Evolutionary conservation across 441 rosid genomes (phyloP).

Genomic region (Bocquillonia castaneifolia): DNA sequence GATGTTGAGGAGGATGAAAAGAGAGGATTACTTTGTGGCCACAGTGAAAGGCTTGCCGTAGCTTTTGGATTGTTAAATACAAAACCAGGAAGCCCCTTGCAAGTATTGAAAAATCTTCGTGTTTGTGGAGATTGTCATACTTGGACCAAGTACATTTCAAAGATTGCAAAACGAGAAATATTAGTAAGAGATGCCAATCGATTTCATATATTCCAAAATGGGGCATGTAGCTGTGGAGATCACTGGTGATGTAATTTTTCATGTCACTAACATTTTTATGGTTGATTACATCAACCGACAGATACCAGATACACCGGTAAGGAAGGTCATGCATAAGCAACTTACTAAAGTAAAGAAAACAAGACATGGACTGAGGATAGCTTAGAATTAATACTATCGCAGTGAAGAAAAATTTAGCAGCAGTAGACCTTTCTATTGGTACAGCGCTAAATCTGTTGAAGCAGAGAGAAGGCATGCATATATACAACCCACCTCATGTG

Average conservation of each 20-base stretch:
- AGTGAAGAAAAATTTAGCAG: not conserved
- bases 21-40: slow-evolving; percentile 50
- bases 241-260: slow-evolving; percentile 38
- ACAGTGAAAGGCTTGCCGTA: slow-evolving; percentile 72
- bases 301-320: not conserved
- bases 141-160: slow-evolving; percentile 50
- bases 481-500: not conserved
- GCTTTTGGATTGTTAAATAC: slow-evolving; percentile 64
- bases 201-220: slow-evolving; percentile 58
- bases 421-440: not conserved
- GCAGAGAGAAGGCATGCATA: not conserved
- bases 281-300: not conserved
- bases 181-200: slow-evolving; percentile 63
- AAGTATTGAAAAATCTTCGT: slow-evolving; percentile 70
- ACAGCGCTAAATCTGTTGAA: not conserved
- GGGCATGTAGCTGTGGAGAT: slow-evolving; percentile 61
- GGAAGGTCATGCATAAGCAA: not conserved
- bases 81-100: slow-evolving; percentile 49
- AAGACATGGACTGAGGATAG: not conserved
- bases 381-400: no score
- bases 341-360: not conserved
- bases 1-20: slow-evolving; percentile 62
- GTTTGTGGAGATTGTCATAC: slow-evolving; percentile 70
- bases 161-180: slow-evolving; percentile 50
- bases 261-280: not conserved